Percentiles rank a stretch among this genome's conserved stretches.
Evolutionary conservation across 1,284 basidiomycete species (phyloP).

Genomic region (Melampsora larici-populina): DNA sequence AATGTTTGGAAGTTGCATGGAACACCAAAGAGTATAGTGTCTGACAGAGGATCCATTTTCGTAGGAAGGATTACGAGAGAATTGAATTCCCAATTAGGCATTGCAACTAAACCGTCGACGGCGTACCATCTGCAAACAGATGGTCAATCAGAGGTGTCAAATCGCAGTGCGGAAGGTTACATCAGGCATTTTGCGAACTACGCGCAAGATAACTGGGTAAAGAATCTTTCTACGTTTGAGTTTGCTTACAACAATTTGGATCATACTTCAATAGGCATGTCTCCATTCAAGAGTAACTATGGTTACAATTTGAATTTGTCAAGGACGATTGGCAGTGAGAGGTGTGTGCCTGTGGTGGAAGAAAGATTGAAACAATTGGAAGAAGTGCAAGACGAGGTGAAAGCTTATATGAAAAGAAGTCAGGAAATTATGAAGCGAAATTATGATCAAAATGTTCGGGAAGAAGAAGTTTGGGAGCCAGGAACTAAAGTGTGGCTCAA

Average conservation of each 20-base stretch:
- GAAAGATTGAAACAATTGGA: not conserved
- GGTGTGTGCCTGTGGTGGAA: not conserved
- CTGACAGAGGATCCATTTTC: slow-evolving; percentile 45
- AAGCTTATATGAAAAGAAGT: not conserved
- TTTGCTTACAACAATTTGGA: slow-evolving; percentile 3
- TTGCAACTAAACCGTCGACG: not conserved
- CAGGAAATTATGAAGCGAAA: slow-evolving; percentile 1
- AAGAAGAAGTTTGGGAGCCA: not conserved
- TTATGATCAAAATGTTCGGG: not conserved
- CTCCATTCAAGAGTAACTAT: slow-evolving; percentile 4
- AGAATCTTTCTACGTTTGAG: not conserved
- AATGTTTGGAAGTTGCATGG: too few relatives aligned
- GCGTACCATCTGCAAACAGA: too few relatives aligned
- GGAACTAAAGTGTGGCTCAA: not conserved
- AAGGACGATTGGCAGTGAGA: not conserved
- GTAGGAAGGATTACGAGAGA: not conserved
- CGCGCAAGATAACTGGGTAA: not conserved
- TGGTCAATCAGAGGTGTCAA: not conserved
- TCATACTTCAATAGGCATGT: not conserved
- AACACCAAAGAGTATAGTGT: too few relatives aligned
- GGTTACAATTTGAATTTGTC: not conserved
- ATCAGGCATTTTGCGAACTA: not conserved
- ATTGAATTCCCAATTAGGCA: not conserved
- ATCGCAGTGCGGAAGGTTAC: not conserved
- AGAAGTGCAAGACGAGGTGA: not conserved